Conservation (phyloP, 2,329 filamentous ascomycete species). For the Stenocarpella maydis region DNA sequence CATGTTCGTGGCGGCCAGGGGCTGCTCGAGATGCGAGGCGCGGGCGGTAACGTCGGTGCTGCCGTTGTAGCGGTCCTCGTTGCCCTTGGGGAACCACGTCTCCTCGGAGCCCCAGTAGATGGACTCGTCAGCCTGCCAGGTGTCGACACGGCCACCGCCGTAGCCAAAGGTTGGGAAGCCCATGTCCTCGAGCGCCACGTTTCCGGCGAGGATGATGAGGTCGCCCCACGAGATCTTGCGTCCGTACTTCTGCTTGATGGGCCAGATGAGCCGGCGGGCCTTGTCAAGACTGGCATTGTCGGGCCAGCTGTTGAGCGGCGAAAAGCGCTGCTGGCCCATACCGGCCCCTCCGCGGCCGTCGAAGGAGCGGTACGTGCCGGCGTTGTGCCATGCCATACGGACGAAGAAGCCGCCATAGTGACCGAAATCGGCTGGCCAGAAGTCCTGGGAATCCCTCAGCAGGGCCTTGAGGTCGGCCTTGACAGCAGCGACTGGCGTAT, state of each 20-base stretch:
- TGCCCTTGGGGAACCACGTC: constrained; percentile 68
- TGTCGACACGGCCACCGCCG: constrained; percentile 72
- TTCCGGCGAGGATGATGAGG: constrained; percentile 72
- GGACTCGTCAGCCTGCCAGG: constrained; percentile 76
- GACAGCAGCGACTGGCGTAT: constrained; percentile 57
- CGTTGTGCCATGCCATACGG: constrained; percentile 82
- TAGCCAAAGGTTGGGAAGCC: constrained; percentile 75
- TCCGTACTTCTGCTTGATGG: constrained; percentile 83
- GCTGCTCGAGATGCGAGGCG: constrained; percentile 64
- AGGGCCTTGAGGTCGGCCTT: constrained; percentile 76
- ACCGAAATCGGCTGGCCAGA: constrained; percentile 84
- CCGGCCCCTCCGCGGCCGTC: constrained; percentile 80
- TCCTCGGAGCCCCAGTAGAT: constrained; percentile 80
- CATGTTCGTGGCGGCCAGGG: constrained; percentile 72
- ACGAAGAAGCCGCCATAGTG: constrained; percentile 84
- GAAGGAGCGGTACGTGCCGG: constrained; percentile 78
- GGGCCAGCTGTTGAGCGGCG: constrained; percentile 79
- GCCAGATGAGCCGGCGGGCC: constrained; percentile 78
- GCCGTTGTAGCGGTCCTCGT: constrained; percentile 53
- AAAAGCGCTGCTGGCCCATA: constrained; percentile 70
- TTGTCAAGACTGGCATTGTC: constrained; percentile 80
- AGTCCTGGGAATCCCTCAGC: constrained; percentile 82
- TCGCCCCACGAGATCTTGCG: constrained; percentile 82
- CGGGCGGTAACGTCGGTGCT: constrained; percentile 63
- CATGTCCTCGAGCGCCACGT: constrained; percentile 78